These are phyloP conservation scores for Leccinellum luteum DNA, from an alignment of 768 basidiomycete genomes.

Conservation along the genomic window DNA sequence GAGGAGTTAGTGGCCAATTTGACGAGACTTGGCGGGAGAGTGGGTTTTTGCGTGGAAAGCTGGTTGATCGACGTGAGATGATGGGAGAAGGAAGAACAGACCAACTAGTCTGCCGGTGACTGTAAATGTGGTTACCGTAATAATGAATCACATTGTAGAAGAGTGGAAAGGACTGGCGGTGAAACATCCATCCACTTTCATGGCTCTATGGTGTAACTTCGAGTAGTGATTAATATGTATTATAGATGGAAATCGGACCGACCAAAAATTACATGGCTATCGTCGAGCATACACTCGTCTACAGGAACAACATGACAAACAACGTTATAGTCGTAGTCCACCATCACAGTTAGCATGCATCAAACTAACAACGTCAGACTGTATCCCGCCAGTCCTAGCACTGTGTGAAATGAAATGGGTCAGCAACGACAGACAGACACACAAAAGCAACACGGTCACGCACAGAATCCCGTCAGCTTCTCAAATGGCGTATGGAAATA, in stretches of 20 bases:
- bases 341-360: not conserved
- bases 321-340: not conserved
- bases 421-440: conserved; percentile 12
- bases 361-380: conserved; percentile 28
- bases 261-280: not conserved
- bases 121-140: too few relatives aligned
- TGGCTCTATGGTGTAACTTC: not conserved
- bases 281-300: not conserved
- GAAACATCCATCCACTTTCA: too few relatives aligned
- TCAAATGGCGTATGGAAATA: conserved; percentile 91
- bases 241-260: not conserved
- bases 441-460: conserved; percentile 30
- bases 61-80: not conserved
- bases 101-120: too few relatives aligned
- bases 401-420: conserved; percentile 20
- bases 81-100: too few relatives aligned
- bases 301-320: not conserved
- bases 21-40: conserved; percentile 23
- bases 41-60: conserved; percentile 30
- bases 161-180: too few relatives aligned
- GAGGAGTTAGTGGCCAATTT: conserved; percentile 39
- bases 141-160: too few relatives aligned
- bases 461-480: conserved; percentile 83
- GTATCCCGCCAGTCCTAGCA: conserved; percentile 38
- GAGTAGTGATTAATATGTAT: not conserved